Percentiles rank a stretch among this genome's conserved stretches.
These are phyloP conservation scores for Malus fusca DNA, from an alignment of 306 rosid genomes.

Conservation along the genomic window DNA sequence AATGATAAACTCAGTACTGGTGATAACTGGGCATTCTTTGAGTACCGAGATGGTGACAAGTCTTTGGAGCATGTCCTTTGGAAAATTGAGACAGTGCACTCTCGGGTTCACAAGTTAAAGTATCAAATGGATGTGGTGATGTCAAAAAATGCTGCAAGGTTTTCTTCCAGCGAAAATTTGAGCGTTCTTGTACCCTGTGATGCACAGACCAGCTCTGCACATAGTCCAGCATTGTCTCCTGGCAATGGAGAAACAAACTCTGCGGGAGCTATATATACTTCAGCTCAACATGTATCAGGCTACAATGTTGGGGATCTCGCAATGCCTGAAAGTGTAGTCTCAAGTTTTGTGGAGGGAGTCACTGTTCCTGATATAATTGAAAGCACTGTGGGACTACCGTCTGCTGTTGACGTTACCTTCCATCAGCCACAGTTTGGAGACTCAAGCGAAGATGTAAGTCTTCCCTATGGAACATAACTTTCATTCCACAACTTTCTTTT, in stretches of 20 bases:
- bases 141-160: conserved; percentile 53
- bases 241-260: conserved; percentile 62
- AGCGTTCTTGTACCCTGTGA: conserved; percentile 62
- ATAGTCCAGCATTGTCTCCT: conserved; percentile 58
- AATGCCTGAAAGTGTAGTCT: conserved; percentile 59
- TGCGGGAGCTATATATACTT: conserved; percentile 40
- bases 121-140: conserved; percentile 42
- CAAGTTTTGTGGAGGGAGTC: conserved; percentile 65
- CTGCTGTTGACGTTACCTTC: conserved; percentile 58
- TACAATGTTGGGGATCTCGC: conserved; percentile 58
- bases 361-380: conserved; percentile 73
- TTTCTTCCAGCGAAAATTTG: conserved; percentile 72
- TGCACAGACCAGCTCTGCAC: conserved; percentile 63
- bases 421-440: conserved; percentile 58
- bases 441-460: conserved; percentile 69
- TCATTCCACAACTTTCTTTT: background rate
- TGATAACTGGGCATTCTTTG: conserved; percentile 42
- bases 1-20: conserved; percentile 36
- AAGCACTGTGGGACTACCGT: conserved; percentile 66
- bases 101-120: conserved; percentile 68
- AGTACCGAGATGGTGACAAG: conserved; percentile 39
- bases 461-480: conserved; percentile 8
- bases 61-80: conserved; percentile 61
- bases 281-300: conserved; percentile 42
- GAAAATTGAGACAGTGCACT: conserved; percentile 57